These are phyloP conservation scores for Heimioporus sp. DNA, from an alignment of 768 basidiomycete genomes.

Conservation along the genomic window DNA sequence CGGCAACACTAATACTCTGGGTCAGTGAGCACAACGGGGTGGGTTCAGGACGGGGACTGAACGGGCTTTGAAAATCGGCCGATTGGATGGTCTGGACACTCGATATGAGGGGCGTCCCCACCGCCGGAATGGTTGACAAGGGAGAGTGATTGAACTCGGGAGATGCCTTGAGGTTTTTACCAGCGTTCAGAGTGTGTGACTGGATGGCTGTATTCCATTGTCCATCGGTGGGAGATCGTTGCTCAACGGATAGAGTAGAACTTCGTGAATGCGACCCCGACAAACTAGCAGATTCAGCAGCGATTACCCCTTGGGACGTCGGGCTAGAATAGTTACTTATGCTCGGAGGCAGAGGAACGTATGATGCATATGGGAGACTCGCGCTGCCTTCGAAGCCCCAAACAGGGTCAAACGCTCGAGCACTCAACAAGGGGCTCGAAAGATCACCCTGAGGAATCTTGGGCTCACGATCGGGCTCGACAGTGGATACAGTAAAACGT, in stretches of 20 bases:
- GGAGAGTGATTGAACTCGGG: slow-evolving; percentile 28
- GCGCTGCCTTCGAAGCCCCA: slow-evolving; percentile 22
- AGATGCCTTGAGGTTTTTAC: slow-evolving; percentile 8
- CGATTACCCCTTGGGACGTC: slow-evolving; percentile 20
- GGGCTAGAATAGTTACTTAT: slow-evolving; percentile 31
- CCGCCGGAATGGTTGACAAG: slow-evolving; percentile 28
- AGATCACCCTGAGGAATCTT: neutral
- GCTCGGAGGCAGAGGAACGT: slow-evolving; percentile 30
- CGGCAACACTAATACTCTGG: slow-evolving; percentile 8
- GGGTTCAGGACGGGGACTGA: slow-evolving; percentile 29
- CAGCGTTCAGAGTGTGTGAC: slow-evolving; percentile 8
- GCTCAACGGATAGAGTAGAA: slow-evolving; percentile 30
- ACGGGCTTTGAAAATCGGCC: slow-evolving; percentile 19
- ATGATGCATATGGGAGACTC: slow-evolving; percentile 25
- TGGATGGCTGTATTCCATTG: slow-evolving; percentile 10
- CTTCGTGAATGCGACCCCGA: slow-evolving; percentile 26
- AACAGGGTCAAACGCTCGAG: slow-evolving; percentile 19
- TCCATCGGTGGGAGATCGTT: slow-evolving; percentile 21
- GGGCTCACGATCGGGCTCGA: slow-evolving; percentile 1
- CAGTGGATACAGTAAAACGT: neutral
- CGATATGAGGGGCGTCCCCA: slow-evolving; percentile 29
- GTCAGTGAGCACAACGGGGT: slow-evolving; percentile 18
- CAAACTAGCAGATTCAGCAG: slow-evolving; percentile 14
- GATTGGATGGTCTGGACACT: slow-evolving; percentile 11
- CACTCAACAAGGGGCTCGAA: slow-evolving; percentile 6